Conservation (phyloP, 75 land plant species). For the Chamaecyparis obtusa region DNA sequence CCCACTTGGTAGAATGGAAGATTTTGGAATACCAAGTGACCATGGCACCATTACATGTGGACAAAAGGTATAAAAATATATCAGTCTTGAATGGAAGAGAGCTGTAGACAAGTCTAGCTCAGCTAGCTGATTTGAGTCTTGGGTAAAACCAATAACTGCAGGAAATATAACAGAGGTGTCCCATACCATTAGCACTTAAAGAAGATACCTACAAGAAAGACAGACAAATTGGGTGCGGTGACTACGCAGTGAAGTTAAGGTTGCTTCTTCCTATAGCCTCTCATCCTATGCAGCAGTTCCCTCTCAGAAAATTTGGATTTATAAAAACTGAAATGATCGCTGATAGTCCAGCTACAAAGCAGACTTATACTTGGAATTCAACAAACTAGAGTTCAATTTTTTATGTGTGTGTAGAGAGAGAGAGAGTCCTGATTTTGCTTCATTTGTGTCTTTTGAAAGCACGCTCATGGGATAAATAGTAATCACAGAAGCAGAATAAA, state of each 20-base stretch:
- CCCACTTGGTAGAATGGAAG: background rate
- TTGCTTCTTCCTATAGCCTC: background rate
- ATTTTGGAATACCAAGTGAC: background rate
- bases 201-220: background rate
- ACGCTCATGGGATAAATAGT: background rate
- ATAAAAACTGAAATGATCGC: too few species aligned
- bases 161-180: background rate
- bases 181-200: background rate
- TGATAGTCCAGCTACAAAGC: background rate
- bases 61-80: background rate
- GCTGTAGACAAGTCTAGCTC: background rate
- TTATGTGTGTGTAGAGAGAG: background rate
- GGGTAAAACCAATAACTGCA: background rate
- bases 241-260: background rate
- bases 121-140: background rate
- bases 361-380: background rate
- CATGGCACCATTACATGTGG: background rate
- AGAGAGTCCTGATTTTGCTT: background rate
- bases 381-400: background rate
- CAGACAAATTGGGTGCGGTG: background rate
- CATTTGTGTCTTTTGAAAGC: background rate
- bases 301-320: background rate
- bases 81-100: background rate
- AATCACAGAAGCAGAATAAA: background rate
- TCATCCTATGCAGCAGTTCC: background rate